Evolutionary conservation across 441 rosid species (phyloP).

Genomic region (Erodium texanum): DNA sequence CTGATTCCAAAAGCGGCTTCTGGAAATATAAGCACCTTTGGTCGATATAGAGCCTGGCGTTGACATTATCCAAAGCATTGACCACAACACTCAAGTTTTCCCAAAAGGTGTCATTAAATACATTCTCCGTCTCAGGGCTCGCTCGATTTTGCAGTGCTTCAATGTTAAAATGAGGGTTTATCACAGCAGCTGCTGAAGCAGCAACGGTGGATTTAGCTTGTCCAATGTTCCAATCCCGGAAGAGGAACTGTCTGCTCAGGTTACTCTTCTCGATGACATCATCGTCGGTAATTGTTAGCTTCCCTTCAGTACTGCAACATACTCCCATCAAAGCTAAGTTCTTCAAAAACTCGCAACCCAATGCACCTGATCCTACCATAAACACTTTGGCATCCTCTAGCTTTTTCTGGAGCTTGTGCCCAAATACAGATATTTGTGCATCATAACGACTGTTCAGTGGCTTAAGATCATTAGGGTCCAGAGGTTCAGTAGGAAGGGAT

Average conservation of each 20-base stretch:
- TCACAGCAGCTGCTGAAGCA: conserved; percentile 64
- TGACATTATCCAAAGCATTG: conserved; percentile 80
- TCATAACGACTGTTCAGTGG: conserved; percentile 70
- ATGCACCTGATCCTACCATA: conserved; percentile 85
- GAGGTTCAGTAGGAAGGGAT: conserved; percentile 59
- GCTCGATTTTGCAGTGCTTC: conserved; percentile 84
- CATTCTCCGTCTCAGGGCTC: conserved; percentile 73
- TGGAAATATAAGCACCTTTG: conserved; percentile 87
- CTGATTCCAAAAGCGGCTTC: conserved; percentile 88
- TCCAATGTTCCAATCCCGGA: conserved; percentile 93
- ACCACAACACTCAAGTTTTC: conserved; percentile 55
- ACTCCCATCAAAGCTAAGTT: conserved; percentile 87
- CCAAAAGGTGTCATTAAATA: conserved; percentile 77
- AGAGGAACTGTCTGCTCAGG: conserved; percentile 84
- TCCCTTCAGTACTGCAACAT: conserved; percentile 62
- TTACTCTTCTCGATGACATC: conserved; percentile 93
- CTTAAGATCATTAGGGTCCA: conserved; percentile 52
- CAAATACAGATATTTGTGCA: conserved; percentile 87
- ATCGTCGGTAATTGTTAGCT: conserved; percentile 77
- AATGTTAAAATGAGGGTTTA: conserved; percentile 53
- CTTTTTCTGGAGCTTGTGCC: conserved; percentile 74
- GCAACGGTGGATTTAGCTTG: conserved; percentile 94
- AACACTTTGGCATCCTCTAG: conserved; percentile 69
- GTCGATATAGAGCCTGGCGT: conserved; percentile 82
- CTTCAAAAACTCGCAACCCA: conserved; percentile 87